Conservation (phyloP, 192 early-diverging fungal species). For the Anaeromyces robustus region DNA sequence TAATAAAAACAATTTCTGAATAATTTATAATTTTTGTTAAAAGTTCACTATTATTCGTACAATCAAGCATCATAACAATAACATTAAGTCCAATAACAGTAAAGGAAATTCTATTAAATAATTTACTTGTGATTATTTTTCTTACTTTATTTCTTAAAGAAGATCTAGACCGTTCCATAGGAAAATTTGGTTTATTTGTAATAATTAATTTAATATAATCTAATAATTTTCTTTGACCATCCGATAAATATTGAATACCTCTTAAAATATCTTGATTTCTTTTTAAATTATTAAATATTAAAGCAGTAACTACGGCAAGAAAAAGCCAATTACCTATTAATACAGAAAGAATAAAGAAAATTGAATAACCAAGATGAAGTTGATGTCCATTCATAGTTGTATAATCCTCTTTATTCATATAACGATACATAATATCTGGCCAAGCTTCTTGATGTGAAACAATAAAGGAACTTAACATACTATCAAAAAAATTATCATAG, state of each 20-base stretch:
- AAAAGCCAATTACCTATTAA: background rate
- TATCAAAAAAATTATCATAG: background rate
- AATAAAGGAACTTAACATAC: background rate
- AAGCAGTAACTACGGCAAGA: background rate
- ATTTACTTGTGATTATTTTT: background rate
- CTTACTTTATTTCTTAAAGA: background rate
- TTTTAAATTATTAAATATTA: background rate
- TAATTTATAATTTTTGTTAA: background rate
- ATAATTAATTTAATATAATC: background rate
- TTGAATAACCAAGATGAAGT: background rate
- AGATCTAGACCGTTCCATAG: background rate
- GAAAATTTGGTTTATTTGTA: background rate
- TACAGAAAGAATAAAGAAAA: background rate
- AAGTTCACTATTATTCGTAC: background rate
- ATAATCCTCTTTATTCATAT: background rate
- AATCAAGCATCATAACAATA: background rate
- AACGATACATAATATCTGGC: background rate
- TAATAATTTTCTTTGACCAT: background rate
- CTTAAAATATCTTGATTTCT: background rate
- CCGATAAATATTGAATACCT: background rate
- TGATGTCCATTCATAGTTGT: background rate
- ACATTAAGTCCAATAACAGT: background rate
- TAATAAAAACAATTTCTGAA: background rate
- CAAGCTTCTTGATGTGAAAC: background rate
- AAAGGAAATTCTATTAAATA: background rate